Evolutionary conservation across 2,329 filamentous ascomycete species (phyloP), one percentile per base, ranked within the genome.

Genomic region (Pseudocercospora macadamiae): DNA sequence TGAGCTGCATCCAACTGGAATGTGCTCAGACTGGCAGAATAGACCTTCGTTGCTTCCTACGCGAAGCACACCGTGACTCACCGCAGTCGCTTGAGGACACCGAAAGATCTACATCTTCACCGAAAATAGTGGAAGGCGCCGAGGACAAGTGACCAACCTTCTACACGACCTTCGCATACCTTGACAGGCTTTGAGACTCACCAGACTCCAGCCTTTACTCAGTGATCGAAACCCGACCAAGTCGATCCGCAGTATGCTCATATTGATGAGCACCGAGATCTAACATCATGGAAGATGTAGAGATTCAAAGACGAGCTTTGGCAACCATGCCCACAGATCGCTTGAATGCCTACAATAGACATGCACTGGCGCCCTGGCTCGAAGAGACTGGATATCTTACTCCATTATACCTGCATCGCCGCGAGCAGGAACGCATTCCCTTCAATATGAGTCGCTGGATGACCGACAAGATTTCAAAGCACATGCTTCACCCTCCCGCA

Each of bases 381-480:
- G 45, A 10, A 30, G 36, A 52, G 26, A 56, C 53, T 10, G 57
- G 52, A n/a, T 60, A 56, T 28, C 19, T 52, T 8, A 60, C 57
- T 2, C 57, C 57, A 3, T 2, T 19, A n/a, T 55, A 45, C 21
- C 57, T 59, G 10, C 30, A 55, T 16, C 18, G 34, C n/a, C 32
- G 57, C 30, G 45, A 59, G 19, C 18, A 59, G 25, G 57, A 54
- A 21, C 57, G 47, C 9, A 14, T 55, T 9, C 44, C 44, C 2
- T 59, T 52, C 57, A 59, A 55, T 8, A 59, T 52, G 57, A 26
- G 28, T 5, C 57, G 52, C 23, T 59, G 51, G 51, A 55, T 55
- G 8, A 34, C 30, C 14, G 18, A 34, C 2, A 37, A 25, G 8
- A 30, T 55, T 16, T 51, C 42, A 4, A 39, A 36, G 12, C 23